Base-by-base conservation (phyloP, 495 filamentous ascomycete genomes). In the Rostrohypoxylon terebratum region DNA sequence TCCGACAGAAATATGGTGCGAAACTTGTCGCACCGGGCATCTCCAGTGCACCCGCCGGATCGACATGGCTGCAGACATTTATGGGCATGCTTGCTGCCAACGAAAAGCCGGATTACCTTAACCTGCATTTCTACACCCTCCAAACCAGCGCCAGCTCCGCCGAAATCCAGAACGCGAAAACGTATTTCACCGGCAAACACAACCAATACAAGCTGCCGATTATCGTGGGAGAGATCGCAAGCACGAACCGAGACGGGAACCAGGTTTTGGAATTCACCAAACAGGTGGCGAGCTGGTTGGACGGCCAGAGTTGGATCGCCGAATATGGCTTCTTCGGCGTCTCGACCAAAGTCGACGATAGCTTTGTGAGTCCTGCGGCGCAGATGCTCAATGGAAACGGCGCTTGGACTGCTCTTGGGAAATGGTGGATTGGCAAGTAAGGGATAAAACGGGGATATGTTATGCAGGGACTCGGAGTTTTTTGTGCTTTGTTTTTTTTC, bases 261-360 rank as follows among this genome's bases (percentile, higher is more conserved):
- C 72, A 81, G 10, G 81, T 84, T 16, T 36, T 71, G 2, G 48
- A 31, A 5, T 84, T 84, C 61, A 83, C 81, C 14, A 75, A 71
- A n/a, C 34, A 78, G 50, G 31, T 81, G 13, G 72, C 75, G 25
- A 81, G 81, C 48, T 83, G 77, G 80, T 77, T 81, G 73, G 82
- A 84, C 58, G 48, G 72, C 40, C 76, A 71, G 50, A 68, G 54
- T 10, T 83, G 78, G 77, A 59, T 84, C 1, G 74, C 66, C 42
- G 80, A 83, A 59, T 83, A 84, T 71, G 77, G 75, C n/a, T 82
- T 81, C 66, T 83, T 83, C 64, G 81, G 81, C 4, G 81, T 80
- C 36, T 82, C 80, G 73, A 57, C 69, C 18, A 66, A 79, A 14
- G 50, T 74, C 23, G 77, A 76, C 14, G 79, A 84, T 54, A 66